Base-by-base conservation (phyloP, 2,329 filamentous ascomycete species). In the Claviceps sp. region DNA sequence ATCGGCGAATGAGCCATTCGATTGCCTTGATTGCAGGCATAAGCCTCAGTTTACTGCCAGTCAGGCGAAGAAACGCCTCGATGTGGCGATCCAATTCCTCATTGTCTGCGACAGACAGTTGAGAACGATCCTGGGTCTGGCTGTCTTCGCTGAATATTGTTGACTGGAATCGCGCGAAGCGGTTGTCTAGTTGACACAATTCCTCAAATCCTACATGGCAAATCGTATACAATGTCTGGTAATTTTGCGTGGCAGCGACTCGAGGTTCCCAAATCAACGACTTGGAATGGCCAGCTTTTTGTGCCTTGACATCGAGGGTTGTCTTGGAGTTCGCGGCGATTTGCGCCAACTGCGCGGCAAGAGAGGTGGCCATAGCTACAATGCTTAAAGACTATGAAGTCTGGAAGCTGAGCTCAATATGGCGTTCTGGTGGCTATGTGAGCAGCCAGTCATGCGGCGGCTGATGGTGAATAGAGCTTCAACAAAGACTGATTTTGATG, bases 121-220 rank as follows among this genome's bases (percentile, higher is more conserved):
- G 85, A 22, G 81, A 85, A 51, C 93, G 81, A 65, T 98, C 93
- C 63, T 95, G 84, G 56, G 80, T 77, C 66, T 89, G 90, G 70
- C 91, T 96, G 71, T 95, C 87, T 61, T 93, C 87, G 72, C 87
- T 94, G 76, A 97, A 99, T 52, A 99, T 76, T 51, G 82, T 90
- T 53, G 77, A 75, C 55, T 80, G 77, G 64, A 91, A 98, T 38
- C 77, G 74, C 14, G 76, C 63, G 62, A 96, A 97, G 54, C 89
- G 81, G 24, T 75, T 67, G 65, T 99, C 94, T 51, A 98, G 76
- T 58, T 83, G 81, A 68, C 93, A 97, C 54, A 98, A 74, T 63
- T 98, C 93, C 57, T 89, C 82, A 63, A 91, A 98, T 2, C 90
- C 93, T 62, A 95, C 87, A 59, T 82, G 75, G 65, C 91, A 97